Evolutionary conservation across 2,329 filamentous ascomycete genomes (phyloP), one percentile per base, ranked within the genome.

Genomic region (Sclerotinia minor): DNA sequence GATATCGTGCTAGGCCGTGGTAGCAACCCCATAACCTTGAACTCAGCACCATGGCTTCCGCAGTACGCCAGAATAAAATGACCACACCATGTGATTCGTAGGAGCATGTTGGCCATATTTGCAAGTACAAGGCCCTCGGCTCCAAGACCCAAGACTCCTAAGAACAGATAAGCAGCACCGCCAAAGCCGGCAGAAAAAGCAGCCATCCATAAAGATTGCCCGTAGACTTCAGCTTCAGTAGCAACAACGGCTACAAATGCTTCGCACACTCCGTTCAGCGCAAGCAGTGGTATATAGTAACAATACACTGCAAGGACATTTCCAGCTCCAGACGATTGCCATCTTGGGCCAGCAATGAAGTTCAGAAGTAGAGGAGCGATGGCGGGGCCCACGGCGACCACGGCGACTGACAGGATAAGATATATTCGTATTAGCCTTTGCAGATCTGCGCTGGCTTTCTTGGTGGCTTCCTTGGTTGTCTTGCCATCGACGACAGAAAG

Each of bases 221-320:
- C 79, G 71, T 92, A 87, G 3, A 99, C 85, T 72, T 98, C 85
- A 5, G 83, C 79, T 71, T 92, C 85, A 0, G 86, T 89, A 0
- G 94, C 94, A 0, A 96, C 92, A 2, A 92, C 92, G 0, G 94
- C 89, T 21, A 98, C 94, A 74, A 99, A 98, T 0, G 93, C 92
- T 79, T 99, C 95, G 1, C 90, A 87, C 29, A 98, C 87, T 64
- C 95, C 95, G 76, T 99, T 99, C 74, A 96, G 81, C 3, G 94
- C 95, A 5, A 98, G 84, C 35, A 98, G 87, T 0, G 95, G 95
- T 69, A 99, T 92, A 80, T 97, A 98, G 78, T 92, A 93, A 80
- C 92, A 94, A 79, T 97, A 99, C 0, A 84, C 85, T 0, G 89
- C 87, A 8, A 99, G 83, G 4, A 95, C 89, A 11, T 84, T 79